phyloP scores from a whole-genome alignment of 495 filamentous ascomycete species.

The Trypethelium eluteriae region DNA sequence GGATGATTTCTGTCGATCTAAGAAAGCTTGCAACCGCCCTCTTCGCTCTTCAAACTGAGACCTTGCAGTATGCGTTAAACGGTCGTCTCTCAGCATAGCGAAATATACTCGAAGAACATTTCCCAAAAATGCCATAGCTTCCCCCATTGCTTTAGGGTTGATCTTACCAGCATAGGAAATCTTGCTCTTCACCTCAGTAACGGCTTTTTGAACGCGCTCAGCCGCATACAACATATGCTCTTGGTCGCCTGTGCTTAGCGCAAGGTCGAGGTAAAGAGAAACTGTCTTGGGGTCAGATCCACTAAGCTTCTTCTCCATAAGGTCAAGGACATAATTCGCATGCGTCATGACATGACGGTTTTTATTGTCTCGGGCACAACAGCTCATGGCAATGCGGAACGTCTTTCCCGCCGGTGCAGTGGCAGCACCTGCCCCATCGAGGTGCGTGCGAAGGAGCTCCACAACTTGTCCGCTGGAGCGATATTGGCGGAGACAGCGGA shows the following conservation, averaged over 20 bases:
- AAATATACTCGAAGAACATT: neutral
- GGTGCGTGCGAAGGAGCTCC: conserved; percentile 45
- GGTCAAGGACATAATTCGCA: conserved; percentile 27
- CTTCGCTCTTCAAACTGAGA: neutral
- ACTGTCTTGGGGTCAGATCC: conserved; percentile 40
- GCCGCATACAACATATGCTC: neutral
- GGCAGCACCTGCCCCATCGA: conserved; percentile 25
- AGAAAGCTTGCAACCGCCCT: neutral
- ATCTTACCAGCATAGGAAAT: neutral
- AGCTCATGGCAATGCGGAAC: conserved; percentile 63
- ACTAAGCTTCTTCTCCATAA: conserved; percentile 22
- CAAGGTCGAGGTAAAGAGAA: conserved; percentile 36
- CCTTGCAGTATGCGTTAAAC: neutral
- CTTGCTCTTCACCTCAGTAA: neutral
- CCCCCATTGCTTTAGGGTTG: neutral
- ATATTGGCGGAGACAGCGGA: conserved; percentile 57
- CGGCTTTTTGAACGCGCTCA: neutral
- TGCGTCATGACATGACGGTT: conserved; percentile 49
- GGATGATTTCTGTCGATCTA: neutral
- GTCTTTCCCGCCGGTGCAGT: conserved; percentile 39
- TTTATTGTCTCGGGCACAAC: conserved; percentile 61
- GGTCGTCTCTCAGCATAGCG: neutral
- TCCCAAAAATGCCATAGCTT: neutral
- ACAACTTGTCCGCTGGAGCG: conserved; percentile 52
- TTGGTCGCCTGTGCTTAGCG: conserved; percentile 13